Percentiles rank a stretch among this genome's conserved stretches.
Conservation (phyloP, 345 rosid genomes). For the Pistacia vera region DNA sequence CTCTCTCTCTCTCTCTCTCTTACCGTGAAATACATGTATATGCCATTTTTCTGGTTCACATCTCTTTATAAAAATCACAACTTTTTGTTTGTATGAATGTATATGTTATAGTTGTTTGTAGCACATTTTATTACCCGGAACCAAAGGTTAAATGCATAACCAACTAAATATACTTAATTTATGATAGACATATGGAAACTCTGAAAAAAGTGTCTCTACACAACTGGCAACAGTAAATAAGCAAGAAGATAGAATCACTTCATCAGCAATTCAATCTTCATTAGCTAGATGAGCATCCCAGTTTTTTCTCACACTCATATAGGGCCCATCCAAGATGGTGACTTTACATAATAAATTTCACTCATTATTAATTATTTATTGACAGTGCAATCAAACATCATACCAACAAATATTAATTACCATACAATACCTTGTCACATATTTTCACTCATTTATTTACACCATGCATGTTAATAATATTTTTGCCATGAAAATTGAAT, state of each 20-base stretch:
- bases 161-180: conserved; percentile 13
- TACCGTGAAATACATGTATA: background rate
- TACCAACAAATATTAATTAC: conserved; percentile 10
- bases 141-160: conserved; percentile 15
- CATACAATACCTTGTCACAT: background rate
- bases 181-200: conserved; percentile 6
- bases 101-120: background rate
- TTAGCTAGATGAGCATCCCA: conserved; percentile 1
- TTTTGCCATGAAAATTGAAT: background rate
- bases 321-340: conserved; percentile 32
- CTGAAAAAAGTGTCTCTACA: conserved; percentile 5
- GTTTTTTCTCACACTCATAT: conserved; percentile 1
- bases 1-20: conserved; percentile 5
- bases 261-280: background rate
- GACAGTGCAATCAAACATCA: conserved; percentile 18
- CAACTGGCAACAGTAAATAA: conserved; percentile 22
- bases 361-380: conserved; percentile 12
- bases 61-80: background rate
- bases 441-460: background rate
- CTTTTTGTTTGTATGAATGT: background rate
- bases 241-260: background rate
- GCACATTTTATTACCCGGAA: background rate
- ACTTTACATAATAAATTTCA: conserved; percentile 27
- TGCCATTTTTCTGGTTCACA: no score
- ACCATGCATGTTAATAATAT: background rate